These are phyloP conservation scores for Pythium scleroteichum DNA, from an alignment of 352 stramenopile genomes.

Conservation along the genomic window DNA sequence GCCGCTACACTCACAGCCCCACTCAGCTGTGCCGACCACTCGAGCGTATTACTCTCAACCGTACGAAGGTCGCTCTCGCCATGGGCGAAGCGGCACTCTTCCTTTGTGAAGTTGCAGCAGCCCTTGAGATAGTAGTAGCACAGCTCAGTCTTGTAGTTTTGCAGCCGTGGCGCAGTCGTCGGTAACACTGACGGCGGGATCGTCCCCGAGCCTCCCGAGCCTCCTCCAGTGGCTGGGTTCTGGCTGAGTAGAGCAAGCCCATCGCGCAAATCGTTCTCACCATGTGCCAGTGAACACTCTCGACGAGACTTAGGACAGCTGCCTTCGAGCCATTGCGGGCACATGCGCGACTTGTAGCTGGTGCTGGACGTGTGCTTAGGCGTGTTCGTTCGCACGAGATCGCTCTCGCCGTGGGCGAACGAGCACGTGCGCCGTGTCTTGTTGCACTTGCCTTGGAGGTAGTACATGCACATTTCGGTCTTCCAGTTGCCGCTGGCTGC, in stretches of 20 bases:
- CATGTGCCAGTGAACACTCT: slow-evolving; percentile 77
- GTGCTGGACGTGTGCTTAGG: slow-evolving; percentile 41
- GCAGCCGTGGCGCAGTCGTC: slow-evolving; percentile 57
- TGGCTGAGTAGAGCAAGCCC: slow-evolving; percentile 33
- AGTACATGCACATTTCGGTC: slow-evolving; percentile 90
- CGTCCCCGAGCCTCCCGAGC: neutral
- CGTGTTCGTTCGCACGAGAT: slow-evolving; percentile 51
- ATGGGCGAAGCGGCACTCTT: slow-evolving; percentile 88
- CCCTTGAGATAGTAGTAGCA: slow-evolving; percentile 90
- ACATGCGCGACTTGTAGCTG: slow-evolving; percentile 80
- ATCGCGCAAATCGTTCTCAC: slow-evolving; percentile 75
- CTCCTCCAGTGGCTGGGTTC: slow-evolving; percentile 1
- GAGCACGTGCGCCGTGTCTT: slow-evolving; percentile 87
- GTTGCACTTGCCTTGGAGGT: slow-evolving; percentile 89
- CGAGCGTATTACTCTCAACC: slow-evolving; percentile 80
- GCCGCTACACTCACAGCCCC: neutral
- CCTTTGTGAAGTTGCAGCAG: slow-evolving; percentile 88
- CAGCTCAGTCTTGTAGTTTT: slow-evolving; percentile 90
- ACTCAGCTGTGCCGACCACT: slow-evolving; percentile 57
- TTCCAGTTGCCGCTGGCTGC: slow-evolving; percentile 73
- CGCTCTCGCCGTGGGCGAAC: slow-evolving; percentile 83
- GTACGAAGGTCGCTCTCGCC: slow-evolving; percentile 78
- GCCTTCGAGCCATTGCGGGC: slow-evolving; percentile 73
- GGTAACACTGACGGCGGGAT: slow-evolving; percentile 29
- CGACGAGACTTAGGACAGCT: slow-evolving; percentile 72